phyloP scores from a whole-genome alignment of 2,329 filamentous ascomycete genomes.

The Blumeriella jaapii region DNA sequence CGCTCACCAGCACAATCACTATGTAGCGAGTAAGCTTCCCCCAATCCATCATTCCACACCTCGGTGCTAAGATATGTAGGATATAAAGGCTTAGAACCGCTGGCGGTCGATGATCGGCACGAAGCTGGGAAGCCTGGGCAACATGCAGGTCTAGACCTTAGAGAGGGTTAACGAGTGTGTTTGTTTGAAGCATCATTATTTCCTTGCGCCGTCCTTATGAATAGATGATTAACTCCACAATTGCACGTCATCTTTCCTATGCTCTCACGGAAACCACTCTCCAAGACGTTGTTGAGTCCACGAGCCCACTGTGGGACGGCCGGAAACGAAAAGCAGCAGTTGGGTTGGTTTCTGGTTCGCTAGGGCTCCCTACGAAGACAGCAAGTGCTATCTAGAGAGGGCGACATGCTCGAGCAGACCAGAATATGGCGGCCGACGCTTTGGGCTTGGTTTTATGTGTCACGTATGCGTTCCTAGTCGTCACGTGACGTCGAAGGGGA shows the following conservation, averaged over 20 bases:
- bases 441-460: too few species aligned
- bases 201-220: background rate
- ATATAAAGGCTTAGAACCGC: background rate
- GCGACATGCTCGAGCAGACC: too few species aligned
- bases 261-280: background rate
- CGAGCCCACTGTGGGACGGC: too few species aligned
- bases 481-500: too few species aligned
- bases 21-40: background rate
- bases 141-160: background rate
- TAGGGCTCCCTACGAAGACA: too few species aligned
- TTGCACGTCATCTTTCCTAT: background rate
- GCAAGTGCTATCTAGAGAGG: too few species aligned
- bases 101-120: background rate
- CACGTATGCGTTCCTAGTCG: too few species aligned
- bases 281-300: background rate
- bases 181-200: background rate
- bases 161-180: background rate
- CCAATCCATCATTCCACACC: background rate
- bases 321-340: too few species aligned
- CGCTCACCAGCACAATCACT: conserved; percentile 2
- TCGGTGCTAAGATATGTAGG: background rate
- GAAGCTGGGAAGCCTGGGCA: background rate
- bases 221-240: too few species aligned
- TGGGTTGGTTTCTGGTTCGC: too few species aligned
- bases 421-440: too few species aligned